Conservation (phyloP, 495 filamentous ascomycete genomes). For the Aspergillus egyptiacus region DNA sequence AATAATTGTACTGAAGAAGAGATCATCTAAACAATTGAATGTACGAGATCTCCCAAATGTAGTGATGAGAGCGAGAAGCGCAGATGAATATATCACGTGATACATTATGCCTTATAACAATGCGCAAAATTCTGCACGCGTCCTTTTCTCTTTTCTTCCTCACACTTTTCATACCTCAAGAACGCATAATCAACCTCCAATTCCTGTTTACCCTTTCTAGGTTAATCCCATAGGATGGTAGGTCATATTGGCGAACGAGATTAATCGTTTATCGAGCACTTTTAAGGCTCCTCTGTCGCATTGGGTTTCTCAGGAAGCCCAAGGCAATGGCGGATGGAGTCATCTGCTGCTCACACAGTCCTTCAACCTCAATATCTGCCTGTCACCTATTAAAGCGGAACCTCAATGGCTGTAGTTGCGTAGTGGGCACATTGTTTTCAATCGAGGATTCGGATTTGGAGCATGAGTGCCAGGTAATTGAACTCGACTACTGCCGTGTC, state of each 20-base stretch:
- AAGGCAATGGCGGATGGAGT: conserved; percentile 37
- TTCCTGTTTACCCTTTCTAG: conserved; percentile 23
- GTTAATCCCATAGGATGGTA: conserved; percentile 37
- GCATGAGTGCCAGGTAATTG: too few relatives aligned
- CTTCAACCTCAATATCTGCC: not conserved
- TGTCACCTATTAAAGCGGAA: too few relatives aligned
- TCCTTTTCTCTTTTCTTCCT: conserved; percentile 27
- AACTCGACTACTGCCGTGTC: too few relatives aligned
- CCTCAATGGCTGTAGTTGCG: too few relatives aligned
- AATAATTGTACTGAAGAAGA: too few relatives aligned
- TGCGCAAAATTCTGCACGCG: conserved; percentile 16
- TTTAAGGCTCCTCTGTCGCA: conserved; percentile 33
- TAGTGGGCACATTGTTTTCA: too few relatives aligned
- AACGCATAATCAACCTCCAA: conserved; percentile 54
- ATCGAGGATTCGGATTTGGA: too few relatives aligned
- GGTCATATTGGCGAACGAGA: conserved; percentile 54
- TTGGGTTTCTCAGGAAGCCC: conserved; percentile 20
- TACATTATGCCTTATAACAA: conserved; percentile 10
- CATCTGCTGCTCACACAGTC: conserved; percentile 40
- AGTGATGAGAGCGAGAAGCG: too few relatives aligned
- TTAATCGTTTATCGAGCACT: conserved; percentile 16
- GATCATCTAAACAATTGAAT: too few relatives aligned
- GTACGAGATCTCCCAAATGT: too few relatives aligned
- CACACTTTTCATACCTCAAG: conserved; percentile 41
- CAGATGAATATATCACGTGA: conserved; percentile 18